Percentiles rank a stretch among this genome's conserved stretches.
phyloP scores from a whole-genome alignment of 192 early-diverging fungal genomes.

The Rhizoclosmatium globosum region DNA sequence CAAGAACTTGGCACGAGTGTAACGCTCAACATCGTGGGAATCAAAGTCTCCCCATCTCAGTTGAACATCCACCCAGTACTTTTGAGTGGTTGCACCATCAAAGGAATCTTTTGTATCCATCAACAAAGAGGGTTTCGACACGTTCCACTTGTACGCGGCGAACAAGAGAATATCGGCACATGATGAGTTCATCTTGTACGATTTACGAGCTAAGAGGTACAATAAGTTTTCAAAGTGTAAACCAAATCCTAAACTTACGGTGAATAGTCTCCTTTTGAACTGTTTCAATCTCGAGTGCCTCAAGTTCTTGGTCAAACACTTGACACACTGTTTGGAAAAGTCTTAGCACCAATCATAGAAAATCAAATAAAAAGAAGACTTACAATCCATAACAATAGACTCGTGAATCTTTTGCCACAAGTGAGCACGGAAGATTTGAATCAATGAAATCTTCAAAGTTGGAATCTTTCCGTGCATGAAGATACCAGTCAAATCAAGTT shows the following conservation, averaged over 20 bases:
- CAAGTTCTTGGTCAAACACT: constrained; percentile 97
- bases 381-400: constrained; percentile 72
- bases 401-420: constrained; percentile 99
- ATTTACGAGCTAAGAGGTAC: constrained; percentile 76
- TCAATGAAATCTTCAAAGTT: constrained; percentile 97
- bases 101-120: constrained; percentile 94
- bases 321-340: constrained; percentile 62
- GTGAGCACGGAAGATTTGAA: constrained; percentile 98
- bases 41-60: constrained; percentile 99
- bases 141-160: constrained; percentile 98
- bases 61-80: constrained; percentile 99
- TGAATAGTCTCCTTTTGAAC: constrained; percentile 99
- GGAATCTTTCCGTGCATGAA: constrained; percentile 99
- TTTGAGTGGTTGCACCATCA: constrained; percentile 95
- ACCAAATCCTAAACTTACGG: constrained; percentile 40
- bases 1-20: constrained; percentile 97
- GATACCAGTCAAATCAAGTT: constrained; percentile 98
- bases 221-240: neutral
- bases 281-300: constrained; percentile 96
- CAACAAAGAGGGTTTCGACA: constrained; percentile 92
- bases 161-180: constrained; percentile 95
- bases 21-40: constrained; percentile 98
- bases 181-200: constrained; percentile 98
- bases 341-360: neutral
- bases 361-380: constrained; percentile 29